phyloP scores from a whole-genome alignment of 2,329 filamentous ascomycete species.

The Fusarium mundagurra region DNA sequence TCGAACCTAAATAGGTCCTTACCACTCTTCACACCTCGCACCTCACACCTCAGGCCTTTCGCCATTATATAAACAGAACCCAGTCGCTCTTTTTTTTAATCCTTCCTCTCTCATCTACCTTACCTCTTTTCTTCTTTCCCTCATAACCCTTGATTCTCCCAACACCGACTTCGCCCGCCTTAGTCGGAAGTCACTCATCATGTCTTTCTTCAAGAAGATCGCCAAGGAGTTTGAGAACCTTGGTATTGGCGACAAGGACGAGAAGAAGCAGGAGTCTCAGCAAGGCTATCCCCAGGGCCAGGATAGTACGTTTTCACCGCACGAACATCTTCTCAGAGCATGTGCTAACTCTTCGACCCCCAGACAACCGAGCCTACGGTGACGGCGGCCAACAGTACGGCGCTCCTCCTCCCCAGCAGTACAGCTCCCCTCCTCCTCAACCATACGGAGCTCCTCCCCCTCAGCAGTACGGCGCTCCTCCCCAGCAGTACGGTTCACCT shows the following conservation, averaged over 20 bases:
- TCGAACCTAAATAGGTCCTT: neutral
- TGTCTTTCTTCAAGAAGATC: constrained; percentile 58
- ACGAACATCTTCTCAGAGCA: too few species aligned
- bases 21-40: neutral
- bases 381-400: constrained; percentile 36
- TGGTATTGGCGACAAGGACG: constrained; percentile 54
- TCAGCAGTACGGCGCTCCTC: constrained; percentile 16
- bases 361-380: constrained; percentile 40
- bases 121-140: neutral
- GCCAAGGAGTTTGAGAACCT: constrained; percentile 58
- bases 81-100: constrained; percentile 8
- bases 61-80: constrained; percentile 33
- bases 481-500: constrained; percentile 29
- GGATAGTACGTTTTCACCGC: constrained; percentile 26
- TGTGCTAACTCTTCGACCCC: constrained; percentile 7
- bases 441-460: constrained; percentile 12
- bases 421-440: constrained; percentile 47
- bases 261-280: constrained; percentile 31
- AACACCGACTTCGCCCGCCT: constrained; percentile 3
- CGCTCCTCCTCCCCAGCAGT: constrained; percentile 39
- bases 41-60: constrained; percentile 16
- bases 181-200: constrained; percentile 36
- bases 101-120: constrained; percentile 5
- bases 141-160: neutral
- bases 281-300: constrained; percentile 15